Base-by-base conservation (phyloP, 108 stramenopile species). In the Stephanodiscus minutulus region DNA sequence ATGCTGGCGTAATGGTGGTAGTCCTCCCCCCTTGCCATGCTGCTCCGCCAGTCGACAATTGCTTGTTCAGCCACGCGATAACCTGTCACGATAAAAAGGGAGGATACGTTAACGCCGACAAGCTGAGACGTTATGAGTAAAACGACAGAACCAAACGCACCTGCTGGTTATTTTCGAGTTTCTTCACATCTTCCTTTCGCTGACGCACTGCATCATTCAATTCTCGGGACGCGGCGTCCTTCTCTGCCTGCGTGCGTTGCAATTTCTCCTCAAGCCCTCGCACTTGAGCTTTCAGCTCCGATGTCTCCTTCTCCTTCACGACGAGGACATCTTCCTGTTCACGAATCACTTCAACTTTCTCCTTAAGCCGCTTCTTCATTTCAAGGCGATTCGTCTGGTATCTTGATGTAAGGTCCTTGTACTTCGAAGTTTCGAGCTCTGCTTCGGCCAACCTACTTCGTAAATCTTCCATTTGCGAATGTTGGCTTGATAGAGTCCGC, bases 111-210 rank as follows among this genome's bases (percentile, higher is more conserved):
- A 58, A 1, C 27, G 39, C 28, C 17, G 41, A 24, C 12, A 43
- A 27, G 33, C 4, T 18, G 21, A 24, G 10, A 46, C n/a, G 4
- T 31, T 18, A 10, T 50, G 3, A 20, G 31, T 22, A 37, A 43
- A 54, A 37, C 17, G 24, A 33, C 24, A 25, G 7, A 6, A 41
- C 25, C 12, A 7, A 43, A 33, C 31, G 22, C 18, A 83, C 82
- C 73, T 83, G 82, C 27, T 83, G 79, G 48, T 83, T 83, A 28
- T 77, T 83, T 43, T 76, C 69, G 8, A 83, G 47, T 35, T 72
- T 70, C 31, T 60, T 70, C 25, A 63, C 29, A n/a, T 72, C 66
- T 4, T 80, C 79, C 31, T 66, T 61, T 24, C 70, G 61, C 29
- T 66, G 64, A 18, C 44, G 28, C 64, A 18, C 70, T 25, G 68